Evolutionary conservation across 177 flowering plant species (phyloP).

Genomic region (Vitis hybrid): DNA sequence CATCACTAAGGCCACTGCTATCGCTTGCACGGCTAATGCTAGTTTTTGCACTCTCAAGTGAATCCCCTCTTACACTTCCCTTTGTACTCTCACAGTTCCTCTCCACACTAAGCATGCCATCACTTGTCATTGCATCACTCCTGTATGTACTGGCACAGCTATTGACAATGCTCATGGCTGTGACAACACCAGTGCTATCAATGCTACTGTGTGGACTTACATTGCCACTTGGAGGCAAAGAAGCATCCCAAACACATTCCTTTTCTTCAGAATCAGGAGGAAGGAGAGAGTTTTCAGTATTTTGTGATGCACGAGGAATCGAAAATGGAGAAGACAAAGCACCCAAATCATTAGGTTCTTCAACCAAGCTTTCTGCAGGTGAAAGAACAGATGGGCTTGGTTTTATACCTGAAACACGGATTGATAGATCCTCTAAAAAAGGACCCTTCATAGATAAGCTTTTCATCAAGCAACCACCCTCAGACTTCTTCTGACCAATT

Average conservation of each 20-base stretch:
- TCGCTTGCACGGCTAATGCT: conserved; percentile 76
- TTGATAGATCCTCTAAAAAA: conserved; percentile 69
- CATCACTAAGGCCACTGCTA: conserved; percentile 83
- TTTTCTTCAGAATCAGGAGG: conserved; percentile 68
- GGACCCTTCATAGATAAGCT: conserved; percentile 72
- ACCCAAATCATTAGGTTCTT: conserved; percentile 53
- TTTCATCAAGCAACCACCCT: conserved; percentile 57
- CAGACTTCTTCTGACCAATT: conserved; percentile 56
- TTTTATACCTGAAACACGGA: conserved; percentile 50
- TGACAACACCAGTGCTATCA: conserved; percentile 69
- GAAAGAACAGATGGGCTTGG: conserved; percentile 49
- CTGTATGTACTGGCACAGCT: conserved; percentile 71
- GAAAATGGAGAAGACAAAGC: conserved; percentile 45
- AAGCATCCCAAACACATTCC: conserved; percentile 95
- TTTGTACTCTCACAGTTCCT: conserved; percentile 70
- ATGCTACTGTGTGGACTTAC: conserved; percentile 88
- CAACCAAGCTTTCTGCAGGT: conserved; percentile 63
- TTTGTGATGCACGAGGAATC: conserved; percentile 54
- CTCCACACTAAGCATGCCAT: conserved; percentile 74
- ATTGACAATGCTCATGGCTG: conserved; percentile 83
- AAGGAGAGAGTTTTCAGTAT: conserved; percentile 45
- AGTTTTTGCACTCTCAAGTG: conserved; percentile 81
- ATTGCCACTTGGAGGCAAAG: conserved; percentile 91
- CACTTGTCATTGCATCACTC: conserved; percentile 71
- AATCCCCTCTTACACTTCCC: conserved; percentile 70